Conservation (phyloP, 78 protist species). For the Chrysochromulina parva region DNA sequence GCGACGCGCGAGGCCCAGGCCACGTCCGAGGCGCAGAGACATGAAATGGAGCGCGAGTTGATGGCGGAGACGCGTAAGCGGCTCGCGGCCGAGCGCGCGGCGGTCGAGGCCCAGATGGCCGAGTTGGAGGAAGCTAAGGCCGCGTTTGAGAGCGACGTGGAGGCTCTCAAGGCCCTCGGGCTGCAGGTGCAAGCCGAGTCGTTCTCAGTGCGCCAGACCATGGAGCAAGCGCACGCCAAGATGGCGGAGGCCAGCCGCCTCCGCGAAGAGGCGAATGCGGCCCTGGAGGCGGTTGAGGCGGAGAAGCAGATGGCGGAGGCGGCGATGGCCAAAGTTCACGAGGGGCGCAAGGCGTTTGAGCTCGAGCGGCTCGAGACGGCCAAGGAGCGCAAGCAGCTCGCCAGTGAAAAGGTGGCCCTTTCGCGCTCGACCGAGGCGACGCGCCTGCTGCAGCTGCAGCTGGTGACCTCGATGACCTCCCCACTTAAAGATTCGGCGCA, state of each 20-base stretch:
- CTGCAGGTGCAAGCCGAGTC: not conserved
- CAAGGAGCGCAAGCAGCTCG: not conserved
- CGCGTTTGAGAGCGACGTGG: not conserved
- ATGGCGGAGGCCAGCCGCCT: not conserved
- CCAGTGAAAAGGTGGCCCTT: not conserved
- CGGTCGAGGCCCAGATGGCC: not conserved
- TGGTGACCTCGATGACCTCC: not conserved
- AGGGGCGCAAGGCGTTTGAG: not conserved
- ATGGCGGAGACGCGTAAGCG: not conserved
- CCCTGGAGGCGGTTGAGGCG: not conserved
- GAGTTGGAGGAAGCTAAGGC: not conserved
- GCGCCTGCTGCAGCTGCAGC: not conserved
- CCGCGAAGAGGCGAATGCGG: not conserved
- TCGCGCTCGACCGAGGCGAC: not conserved
- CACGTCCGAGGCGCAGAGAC: no score
- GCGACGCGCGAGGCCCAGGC: no score
- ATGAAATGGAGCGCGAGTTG: no score
- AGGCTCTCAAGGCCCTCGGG: not conserved
- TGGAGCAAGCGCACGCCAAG: not conserved
- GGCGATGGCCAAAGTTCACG: not conserved
- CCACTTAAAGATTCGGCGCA: no score
- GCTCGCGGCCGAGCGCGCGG: not conserved
- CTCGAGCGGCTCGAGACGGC: conserved; percentile 2
- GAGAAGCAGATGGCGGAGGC: not conserved
- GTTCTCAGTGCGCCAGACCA: not conserved